Evolutionary conservation across 2,329 filamentous ascomycete species (phyloP), one percentile per base, ranked within the genome.

Genomic region (Cladosporium sphaerospermum): DNA sequence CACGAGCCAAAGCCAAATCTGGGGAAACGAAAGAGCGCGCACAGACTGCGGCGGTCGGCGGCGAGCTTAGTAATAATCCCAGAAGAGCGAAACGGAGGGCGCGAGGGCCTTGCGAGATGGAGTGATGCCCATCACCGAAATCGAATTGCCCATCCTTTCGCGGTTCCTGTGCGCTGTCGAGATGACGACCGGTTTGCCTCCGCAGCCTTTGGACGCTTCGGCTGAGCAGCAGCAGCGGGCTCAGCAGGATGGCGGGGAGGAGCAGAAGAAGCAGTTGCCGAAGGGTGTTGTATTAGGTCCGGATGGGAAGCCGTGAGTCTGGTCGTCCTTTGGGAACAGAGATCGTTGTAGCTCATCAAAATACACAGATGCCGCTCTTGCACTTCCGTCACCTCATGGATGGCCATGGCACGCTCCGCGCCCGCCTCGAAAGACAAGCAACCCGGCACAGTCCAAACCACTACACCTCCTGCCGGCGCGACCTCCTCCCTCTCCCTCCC

Each of bases 231-330:
- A 43, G n/a, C 52, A 56, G 23, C 55, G 58, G 36, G 59, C 56
- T 9, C 34, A 57, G 33, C 56, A 60, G 34, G 56, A 64, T n/a
- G 23, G 23, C 23, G 23, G 23, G 23, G 60, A 64, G 9, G 62
- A 62, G 32, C 58, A 54, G 2, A 62, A 56, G 23, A 79, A 79
- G 64, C 80, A 77, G 63, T 71, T 86, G 31, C 81, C 86, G 13
- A 88, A 85, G 64, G 86, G 87, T 58, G 77, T 92, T 2, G 79
- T 92, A 36, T 72, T 92, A 34, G 88, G 85, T 43, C 85, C 85
- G 58, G 87, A 93, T 73, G 88, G 88, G 53, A 93, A 93, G 71
- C 88, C 88, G 88, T 92, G 72, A 75, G 86, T 71, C 37, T 34
- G 47, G 11, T 14, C 23, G 4, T 14, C 16, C 19, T 42, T n/a